phyloP scores from a whole-genome alignment of 345 rosid genomes.

The Brassica nigra region DNA sequence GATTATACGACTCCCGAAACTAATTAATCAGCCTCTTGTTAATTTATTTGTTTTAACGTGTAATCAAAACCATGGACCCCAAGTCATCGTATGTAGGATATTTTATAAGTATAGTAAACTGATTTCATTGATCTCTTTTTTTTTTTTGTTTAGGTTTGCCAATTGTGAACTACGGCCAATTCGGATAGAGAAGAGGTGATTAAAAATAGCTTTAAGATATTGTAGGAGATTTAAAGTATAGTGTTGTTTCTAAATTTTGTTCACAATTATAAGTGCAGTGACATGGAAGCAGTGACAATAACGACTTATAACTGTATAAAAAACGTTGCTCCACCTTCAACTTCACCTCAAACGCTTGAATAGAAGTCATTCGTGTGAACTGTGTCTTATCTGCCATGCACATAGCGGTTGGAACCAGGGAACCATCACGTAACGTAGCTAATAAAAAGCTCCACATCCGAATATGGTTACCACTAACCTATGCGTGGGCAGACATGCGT shows the following conservation, averaged over 20 bases:
- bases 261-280: slow-evolving; percentile 17
- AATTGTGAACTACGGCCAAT: slow-evolving; percentile 40
- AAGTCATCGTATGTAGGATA: not conserved
- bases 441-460: not conserved
- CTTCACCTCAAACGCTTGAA: slow-evolving; percentile 16
- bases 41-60: not conserved
- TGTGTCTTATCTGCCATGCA: not conserved
- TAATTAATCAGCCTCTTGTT: not conserved
- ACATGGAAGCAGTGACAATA: slow-evolving; percentile 27
- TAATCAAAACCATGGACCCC: not conserved
- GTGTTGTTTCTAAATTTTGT: not conserved
- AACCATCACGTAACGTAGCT: not conserved
- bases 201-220: not conserved
- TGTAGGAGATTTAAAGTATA: not conserved
- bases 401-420: not conserved
- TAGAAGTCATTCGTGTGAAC: not conserved
- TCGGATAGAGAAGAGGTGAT: slow-evolving; percentile 22
- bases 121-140: not conserved
- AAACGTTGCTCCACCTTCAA: slow-evolving; percentile 19
- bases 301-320: slow-evolving; percentile 22
- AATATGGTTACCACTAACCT: not conserved
- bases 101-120: not conserved
- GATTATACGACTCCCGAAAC: not conserved
- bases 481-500: not conserved
- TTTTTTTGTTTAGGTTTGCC: slow-evolving; percentile 28